Base-by-base conservation (phyloP, 768 basidiomycete species). In the Kwoniella bestiolae region DNA sequence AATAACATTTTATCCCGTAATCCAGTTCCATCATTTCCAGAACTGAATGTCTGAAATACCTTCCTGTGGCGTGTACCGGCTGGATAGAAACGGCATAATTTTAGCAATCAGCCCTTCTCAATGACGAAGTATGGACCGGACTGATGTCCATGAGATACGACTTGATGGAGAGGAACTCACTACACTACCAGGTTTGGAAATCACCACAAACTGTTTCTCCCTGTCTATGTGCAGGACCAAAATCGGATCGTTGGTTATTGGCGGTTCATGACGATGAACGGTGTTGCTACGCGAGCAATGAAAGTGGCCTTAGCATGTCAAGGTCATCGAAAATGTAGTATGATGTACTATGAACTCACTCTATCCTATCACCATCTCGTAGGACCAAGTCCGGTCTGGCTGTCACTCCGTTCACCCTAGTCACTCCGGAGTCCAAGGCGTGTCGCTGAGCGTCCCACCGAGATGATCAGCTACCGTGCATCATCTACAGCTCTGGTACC, bases 201-300 rank as follows among this genome's bases (percentile, higher is more conserved):
- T 90, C 14, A 97, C 90, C 35, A 98, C 87, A 66, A 95, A 93
- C 68, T 89, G 86, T 25, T 89, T 87, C 69, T 91, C 87, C 14
- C 83, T 84, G 77, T 97, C 92, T 63, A 89, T 87, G 56, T 88
- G 84, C 3, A 97, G 81, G 38, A 98, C 85, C 68, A 88, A 86
- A 59, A 98, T 87, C 1, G 91, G 91, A 3, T 85, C 90, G 2
- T 89, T 87, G 1, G 93, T 89, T 3, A 99, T 89, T 3, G 96
- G 93, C 5, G 96, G 96, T 81, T 99, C 96, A 78, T 99, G 96
- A n/a, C 93, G 85, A 80, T 94, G 92, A 14, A 94, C 92, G 14
- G 94, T 86, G 74, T 97, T 96, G 76, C 92, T 94, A n/a, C 6
- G 29, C n/a, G n/a, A n/a, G n/a, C n/a, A n/a, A n/a, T n/a, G n/a